Evolutionary conservation across 345 rosid species (phyloP).

Genomic region (Gossypium australe): DNA sequence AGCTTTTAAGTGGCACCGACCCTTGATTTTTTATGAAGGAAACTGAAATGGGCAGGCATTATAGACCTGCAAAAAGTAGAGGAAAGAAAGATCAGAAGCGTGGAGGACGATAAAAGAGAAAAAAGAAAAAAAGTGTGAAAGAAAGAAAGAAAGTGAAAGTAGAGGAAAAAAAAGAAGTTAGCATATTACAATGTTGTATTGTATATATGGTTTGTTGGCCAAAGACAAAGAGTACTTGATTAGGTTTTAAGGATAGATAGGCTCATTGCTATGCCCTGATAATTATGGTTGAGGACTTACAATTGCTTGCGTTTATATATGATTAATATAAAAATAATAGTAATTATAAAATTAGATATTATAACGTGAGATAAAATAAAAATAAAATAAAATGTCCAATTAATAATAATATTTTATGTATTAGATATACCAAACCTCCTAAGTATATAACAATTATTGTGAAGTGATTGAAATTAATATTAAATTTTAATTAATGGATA

Average conservation of each 20-base stretch:
- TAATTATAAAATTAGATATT: too few species aligned
- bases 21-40: constrained; percentile 30
- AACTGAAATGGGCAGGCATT: constrained; percentile 31
- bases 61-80: constrained; percentile 26
- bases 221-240: not conserved
- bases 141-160: constrained; percentile 19
- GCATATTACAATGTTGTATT: not conserved
- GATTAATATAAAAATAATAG: too few species aligned
- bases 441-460: not conserved
- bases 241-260: too few species aligned
- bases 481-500: too few species aligned
- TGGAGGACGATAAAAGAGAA: not conserved
- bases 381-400: too few species aligned
- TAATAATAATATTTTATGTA: not conserved
- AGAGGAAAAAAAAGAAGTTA: constrained; percentile 10
- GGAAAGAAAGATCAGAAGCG: not conserved
- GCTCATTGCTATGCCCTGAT: too few species aligned
- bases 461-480: too few species aligned
- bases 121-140: constrained; percentile 1
- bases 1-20: constrained; percentile 40
- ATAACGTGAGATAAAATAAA: too few species aligned
- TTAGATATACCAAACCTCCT: not conserved
- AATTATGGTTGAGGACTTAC: too few species aligned
- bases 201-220: not conserved
- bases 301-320: accelerated